Conservation (phyloP, 495 filamentous ascomycete species). For the Xylaria venustula region DNA sequence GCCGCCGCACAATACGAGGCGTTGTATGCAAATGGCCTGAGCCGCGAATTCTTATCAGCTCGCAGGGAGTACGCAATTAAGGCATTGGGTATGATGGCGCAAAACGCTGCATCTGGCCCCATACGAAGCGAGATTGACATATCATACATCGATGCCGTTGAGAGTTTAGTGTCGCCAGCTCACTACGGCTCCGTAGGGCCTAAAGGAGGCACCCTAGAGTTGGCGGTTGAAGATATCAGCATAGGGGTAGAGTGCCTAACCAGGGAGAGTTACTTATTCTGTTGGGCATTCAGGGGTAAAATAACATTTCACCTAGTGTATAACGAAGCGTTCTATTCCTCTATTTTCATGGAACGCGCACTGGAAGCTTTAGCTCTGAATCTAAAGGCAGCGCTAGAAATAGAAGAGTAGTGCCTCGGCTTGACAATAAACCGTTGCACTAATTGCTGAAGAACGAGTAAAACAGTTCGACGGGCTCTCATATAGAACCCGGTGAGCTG, state of each 20-base stretch:
- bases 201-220: constrained; percentile 15
- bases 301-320: constrained; percentile 31
- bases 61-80: constrained; percentile 30
- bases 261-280: constrained; percentile 22
- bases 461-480: too few species aligned
- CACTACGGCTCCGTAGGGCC: constrained; percentile 15
- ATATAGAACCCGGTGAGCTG: too few species aligned
- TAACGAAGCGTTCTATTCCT: constrained; percentile 32
- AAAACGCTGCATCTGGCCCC: constrained; percentile 8
- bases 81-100: constrained; percentile 14
- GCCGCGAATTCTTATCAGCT: constrained; percentile 20
- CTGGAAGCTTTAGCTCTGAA: too few species aligned
- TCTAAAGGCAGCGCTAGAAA: too few species aligned
- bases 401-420: too few species aligned
- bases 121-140: constrained; percentile 33
- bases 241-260: constrained; percentile 27
- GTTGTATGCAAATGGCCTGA: constrained; percentile 26
- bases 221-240: constrained; percentile 17
- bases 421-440: too few species aligned
- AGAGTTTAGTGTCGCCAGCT: constrained; percentile 19
- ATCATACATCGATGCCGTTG: constrained; percentile 25
- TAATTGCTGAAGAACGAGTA: too few species aligned
- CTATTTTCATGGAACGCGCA: constrained; percentile 8
- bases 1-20: constrained; percentile 27
- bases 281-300: constrained; percentile 30